Conservation (phyloP, 2,329 filamentous ascomycete genomes). For the Ceratocystis colombiana region DNA sequence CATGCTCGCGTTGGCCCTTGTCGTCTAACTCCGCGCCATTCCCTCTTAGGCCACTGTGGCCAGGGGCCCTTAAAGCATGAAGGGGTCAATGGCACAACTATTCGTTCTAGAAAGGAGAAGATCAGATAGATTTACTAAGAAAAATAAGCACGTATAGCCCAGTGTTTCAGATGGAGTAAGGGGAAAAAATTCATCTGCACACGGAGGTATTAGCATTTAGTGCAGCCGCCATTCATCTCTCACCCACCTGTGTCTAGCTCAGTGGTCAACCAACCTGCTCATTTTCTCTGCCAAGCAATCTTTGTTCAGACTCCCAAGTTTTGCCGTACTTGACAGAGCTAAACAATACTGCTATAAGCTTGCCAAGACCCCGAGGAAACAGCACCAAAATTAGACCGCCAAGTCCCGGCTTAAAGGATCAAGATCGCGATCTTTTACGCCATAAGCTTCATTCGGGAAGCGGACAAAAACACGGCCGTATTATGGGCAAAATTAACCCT, state of each 20-base stretch:
- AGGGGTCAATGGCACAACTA: neutral
- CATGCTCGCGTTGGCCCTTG: neutral
- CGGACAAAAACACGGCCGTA: neutral
- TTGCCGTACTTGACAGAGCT: too few relatives aligned
- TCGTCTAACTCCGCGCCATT: neutral
- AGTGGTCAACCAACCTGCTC: too few relatives aligned
- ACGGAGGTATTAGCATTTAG: neutral
- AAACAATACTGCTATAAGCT: too few relatives aligned
- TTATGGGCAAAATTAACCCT: neutral
- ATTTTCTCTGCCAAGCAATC: too few relatives aligned
- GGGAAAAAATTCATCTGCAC: neutral
- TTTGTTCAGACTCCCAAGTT: too few relatives aligned
- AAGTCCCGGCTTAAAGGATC: neutral
- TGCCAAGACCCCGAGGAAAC: neutral
- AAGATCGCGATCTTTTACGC: neutral
- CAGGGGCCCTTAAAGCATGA: neutral
- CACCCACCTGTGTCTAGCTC: too few relatives aligned
- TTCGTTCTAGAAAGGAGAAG: slow-evolving; percentile 10
- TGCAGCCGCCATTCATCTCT: too few relatives aligned
- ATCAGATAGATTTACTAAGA: neutral
- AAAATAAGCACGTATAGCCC: neutral
- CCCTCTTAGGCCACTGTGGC: neutral
- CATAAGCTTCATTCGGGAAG: neutral
- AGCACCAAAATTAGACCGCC: neutral
- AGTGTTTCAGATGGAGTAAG: neutral